Conservation (phyloP, 345 rosid species). For the Punica granatum region DNA sequence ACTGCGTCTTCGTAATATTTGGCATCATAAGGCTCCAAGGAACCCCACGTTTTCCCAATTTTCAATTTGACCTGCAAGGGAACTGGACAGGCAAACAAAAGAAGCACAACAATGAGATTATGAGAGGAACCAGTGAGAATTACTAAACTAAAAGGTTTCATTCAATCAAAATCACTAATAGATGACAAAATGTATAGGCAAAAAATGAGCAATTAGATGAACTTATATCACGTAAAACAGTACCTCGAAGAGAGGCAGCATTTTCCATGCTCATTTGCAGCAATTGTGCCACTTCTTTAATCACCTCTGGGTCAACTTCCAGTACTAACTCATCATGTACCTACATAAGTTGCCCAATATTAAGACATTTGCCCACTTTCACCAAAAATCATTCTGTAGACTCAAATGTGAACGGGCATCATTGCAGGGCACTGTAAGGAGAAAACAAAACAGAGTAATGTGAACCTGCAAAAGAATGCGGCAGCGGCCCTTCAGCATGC, state of each 20-base stretch:
- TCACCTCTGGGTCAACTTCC: constrained; percentile 67
- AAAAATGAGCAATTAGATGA: not conserved
- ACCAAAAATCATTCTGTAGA: not conserved
- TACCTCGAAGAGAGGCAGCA: constrained; percentile 68
- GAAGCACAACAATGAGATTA: not conserved
- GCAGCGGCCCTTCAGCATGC: constrained; percentile 63
- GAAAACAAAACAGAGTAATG: not conserved
- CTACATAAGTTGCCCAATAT: constrained; percentile 21
- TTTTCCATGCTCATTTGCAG: constrained; percentile 71
- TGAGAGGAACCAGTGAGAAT: constrained; percentile 6
- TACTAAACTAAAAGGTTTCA: constrained; percentile 7
- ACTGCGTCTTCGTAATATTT: constrained; percentile 24
- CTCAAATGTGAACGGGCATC: not conserved
- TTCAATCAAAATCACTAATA: not conserved
- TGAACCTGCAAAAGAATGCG: constrained; percentile 83
- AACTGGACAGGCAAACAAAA: constrained; percentile 32
- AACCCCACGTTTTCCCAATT: constrained; percentile 95
- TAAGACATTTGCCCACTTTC: not conserved
- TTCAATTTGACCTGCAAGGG: constrained; percentile 79
- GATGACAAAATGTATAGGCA: no score
- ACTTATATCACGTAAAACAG: constrained; percentile 2
- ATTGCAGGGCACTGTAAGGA: not conserved
- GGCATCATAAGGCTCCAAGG: constrained; percentile 53
- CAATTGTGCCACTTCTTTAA: constrained; percentile 68
- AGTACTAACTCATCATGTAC: constrained; percentile 91